Percentiles rank a stretch among this genome's conserved stretches.
These are phyloP conservation scores for Aschersonia sp. DNA, from an alignment of 2,329 filamentous ascomycete species.

Conservation along the genomic window DNA sequence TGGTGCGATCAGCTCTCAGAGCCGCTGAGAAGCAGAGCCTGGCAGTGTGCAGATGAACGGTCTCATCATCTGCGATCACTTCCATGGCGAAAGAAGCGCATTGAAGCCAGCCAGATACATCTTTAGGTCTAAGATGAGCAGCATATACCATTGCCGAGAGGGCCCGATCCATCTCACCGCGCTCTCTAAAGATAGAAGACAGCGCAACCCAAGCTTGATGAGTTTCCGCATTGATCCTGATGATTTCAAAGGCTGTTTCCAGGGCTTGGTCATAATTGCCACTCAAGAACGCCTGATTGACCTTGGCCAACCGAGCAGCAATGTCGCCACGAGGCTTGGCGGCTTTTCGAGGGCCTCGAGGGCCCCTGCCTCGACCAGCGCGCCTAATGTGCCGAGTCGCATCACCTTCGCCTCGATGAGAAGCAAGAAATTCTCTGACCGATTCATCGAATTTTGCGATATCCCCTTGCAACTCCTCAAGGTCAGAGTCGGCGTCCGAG, in stretches of 20 bases:
- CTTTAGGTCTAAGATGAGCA: slow-evolving; percentile 47
- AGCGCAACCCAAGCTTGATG: slow-evolving; percentile 51
- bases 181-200: slow-evolving; percentile 45
- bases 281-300: slow-evolving; percentile 53
- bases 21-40: slow-evolving; percentile 46
- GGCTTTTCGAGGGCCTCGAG: slow-evolving; percentile 39
- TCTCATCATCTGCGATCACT: slow-evolving; percentile 30
- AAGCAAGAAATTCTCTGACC: slow-evolving; percentile 24
- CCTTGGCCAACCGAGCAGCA: slow-evolving; percentile 49
- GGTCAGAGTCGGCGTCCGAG: slow-evolving; percentile 28
- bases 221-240: slow-evolving; percentile 54
- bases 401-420: slow-evolving; percentile 16
- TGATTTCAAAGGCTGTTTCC: slow-evolving; percentile 45
- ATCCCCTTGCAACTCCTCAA: slow-evolving; percentile 27
- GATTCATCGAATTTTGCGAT: slow-evolving; percentile 28
- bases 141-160: slow-evolving; percentile 47
- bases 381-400: slow-evolving; percentile 8
- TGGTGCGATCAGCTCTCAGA: slow-evolving; percentile 40
- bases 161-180: slow-evolving; percentile 40
- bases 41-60: slow-evolving; percentile 35
- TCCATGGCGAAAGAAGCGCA: slow-evolving; percentile 43
- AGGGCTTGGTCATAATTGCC: slow-evolving; percentile 46
- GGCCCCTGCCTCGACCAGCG: slow-evolving; percentile 12
- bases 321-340: slow-evolving; percentile 59
- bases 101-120: slow-evolving; percentile 43